phyloP scores from a whole-genome alignment of 2,329 filamentous ascomycete species.

The Canariomyces notabilis region DNA sequence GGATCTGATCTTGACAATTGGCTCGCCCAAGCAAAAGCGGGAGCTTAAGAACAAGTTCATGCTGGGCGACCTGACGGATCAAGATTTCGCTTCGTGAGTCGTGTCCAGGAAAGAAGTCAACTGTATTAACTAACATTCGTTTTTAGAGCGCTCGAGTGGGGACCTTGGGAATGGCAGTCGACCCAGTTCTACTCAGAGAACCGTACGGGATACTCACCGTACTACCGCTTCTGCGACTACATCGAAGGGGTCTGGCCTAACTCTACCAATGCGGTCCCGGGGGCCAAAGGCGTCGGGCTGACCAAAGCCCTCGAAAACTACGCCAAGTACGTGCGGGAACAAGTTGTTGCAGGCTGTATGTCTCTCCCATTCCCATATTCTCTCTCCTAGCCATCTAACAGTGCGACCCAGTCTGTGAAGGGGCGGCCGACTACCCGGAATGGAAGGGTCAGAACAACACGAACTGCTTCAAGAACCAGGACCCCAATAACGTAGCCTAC shows the following conservation, averaged over 20 bases:
- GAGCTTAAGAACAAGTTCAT: conserved; percentile 47
- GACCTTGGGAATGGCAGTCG: conserved; percentile 54
- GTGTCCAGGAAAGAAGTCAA: not conserved
- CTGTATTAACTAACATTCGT: not conserved
- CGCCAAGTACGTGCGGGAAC: conserved; percentile 41
- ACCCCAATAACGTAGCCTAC: conserved; percentile 39
- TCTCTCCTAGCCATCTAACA: no score
- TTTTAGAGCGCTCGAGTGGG: conserved; percentile 27
- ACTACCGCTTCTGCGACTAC: conserved; percentile 47
- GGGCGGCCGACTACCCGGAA: conserved; percentile 44
- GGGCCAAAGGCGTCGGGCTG: conserved; percentile 46
- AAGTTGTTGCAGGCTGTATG: conserved; percentile 39
- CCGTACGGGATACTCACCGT: conserved; percentile 43
- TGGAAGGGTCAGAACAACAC: conserved; percentile 38
- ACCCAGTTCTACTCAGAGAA: conserved; percentile 32
- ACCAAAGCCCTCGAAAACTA: conserved; percentile 48
- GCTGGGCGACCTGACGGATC: conserved; percentile 40
- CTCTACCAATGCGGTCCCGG: conserved; percentile 40
- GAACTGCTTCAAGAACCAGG: conserved; percentile 43
- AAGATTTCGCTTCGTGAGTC: conserved; percentile 38
- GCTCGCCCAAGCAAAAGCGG: conserved; percentile 34
- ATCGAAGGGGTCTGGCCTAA: conserved; percentile 41
- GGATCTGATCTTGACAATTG: conserved; percentile 41
- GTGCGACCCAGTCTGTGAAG: conserved; percentile 28
- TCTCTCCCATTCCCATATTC: not conserved